A percentile compares a stretch with the other conserved stretches of the same genome.
phyloP scores from a whole-genome alignment of 306 rosid genomes.

The Cucumis hystrix region DNA sequence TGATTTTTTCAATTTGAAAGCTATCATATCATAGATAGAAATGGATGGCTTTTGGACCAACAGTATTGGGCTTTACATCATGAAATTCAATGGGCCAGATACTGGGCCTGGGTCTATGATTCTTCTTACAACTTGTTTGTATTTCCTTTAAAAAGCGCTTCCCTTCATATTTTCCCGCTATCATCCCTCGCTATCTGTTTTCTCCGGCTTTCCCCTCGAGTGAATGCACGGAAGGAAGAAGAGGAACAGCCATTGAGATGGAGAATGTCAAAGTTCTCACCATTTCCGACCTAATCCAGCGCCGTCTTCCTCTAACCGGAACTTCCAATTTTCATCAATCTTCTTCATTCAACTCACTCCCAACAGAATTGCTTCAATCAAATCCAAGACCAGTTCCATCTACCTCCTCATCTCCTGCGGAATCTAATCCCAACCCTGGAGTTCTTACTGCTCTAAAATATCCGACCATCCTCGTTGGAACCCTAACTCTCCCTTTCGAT shows the following conservation, averaged over 20 bases:
- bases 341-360: conserved; percentile 9
- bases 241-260: conserved; percentile 10
- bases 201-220: background rate
- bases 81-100: background rate
- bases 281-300: conserved; percentile 31
- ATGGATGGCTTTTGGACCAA: too few species aligned
- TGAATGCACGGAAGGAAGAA: background rate
- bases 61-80: background rate
- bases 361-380: background rate
- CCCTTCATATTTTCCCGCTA: conserved; percentile 4
- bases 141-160: background rate
- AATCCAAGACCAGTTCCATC: conserved; percentile 1
- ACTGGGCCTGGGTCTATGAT: background rate
- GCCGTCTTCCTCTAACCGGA: conserved; percentile 41
- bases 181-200: background rate
- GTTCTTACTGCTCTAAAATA: conserved; percentile 30
- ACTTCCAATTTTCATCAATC: conserved; percentile 14
- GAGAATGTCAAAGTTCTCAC: conserved; percentile 15
- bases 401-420: background rate
- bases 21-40: too few species aligned
- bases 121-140: too few species aligned
- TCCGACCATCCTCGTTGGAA: conserved; percentile 44
- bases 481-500: conserved; percentile 29
- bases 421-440: conserved; percentile 14
- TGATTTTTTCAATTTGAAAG: too few species aligned